Evolutionary conservation across 805 yeast genomes (phyloP).

Genomic region (Kuraishia hungarica): DNA sequence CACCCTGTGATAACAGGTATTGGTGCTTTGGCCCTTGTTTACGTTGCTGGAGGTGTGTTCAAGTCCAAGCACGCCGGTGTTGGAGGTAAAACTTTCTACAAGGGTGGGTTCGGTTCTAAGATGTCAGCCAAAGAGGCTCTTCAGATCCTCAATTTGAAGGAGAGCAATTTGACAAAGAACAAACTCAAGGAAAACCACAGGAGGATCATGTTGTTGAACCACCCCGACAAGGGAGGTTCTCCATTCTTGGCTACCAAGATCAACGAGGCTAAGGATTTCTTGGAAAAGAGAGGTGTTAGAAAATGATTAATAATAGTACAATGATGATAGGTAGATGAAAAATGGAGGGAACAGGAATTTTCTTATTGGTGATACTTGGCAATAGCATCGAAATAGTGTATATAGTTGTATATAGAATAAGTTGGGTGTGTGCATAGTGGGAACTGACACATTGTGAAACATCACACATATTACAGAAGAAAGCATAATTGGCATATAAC

Average conservation of each 20-base stretch:
- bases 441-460: not conserved
- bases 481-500: no score
- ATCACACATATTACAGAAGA: not conserved
- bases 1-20: slow-evolving; percentile 72
- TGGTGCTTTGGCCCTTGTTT: slow-evolving; percentile 59
- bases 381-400: not conserved
- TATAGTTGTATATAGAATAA: not conserved
- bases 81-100: slow-evolving; percentile 58
- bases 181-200: slow-evolving; percentile 75
- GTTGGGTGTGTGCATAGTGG: not conserved
- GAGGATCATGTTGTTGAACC: slow-evolving; percentile 78
- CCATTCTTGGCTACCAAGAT: slow-evolving; percentile 84
- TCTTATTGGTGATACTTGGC: no score
- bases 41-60: slow-evolving; percentile 58
- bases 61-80: slow-evolving; percentile 61
- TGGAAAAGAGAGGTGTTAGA: slow-evolving; percentile 48
- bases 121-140: slow-evolving; percentile 87
- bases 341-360: not conserved
- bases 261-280: slow-evolving; percentile 82
- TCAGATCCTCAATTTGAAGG: slow-evolving; percentile 70
- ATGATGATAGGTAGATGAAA: not conserved
- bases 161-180: slow-evolving; percentile 50
- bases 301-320: not conserved
- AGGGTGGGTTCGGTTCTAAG: slow-evolving; percentile 89
- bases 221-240: slow-evolving; percentile 93